Base-by-base conservation (phyloP, 805 yeast genomes). In the Candida patagonica region DNA sequence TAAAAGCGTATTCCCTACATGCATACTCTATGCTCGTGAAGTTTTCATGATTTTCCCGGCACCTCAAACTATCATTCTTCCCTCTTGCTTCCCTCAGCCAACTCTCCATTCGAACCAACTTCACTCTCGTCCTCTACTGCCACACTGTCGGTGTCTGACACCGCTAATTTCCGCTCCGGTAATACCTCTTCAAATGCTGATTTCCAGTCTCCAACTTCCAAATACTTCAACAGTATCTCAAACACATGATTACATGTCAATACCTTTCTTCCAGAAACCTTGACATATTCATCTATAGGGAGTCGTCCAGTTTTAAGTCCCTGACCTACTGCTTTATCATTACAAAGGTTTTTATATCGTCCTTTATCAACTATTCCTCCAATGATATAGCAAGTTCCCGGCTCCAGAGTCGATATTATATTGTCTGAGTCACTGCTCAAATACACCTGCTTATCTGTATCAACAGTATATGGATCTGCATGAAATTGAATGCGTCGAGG, bases 321-420 rank as follows among this genome's bases (percentile, higher is more conserved):
- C 49, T 83, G 61, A 42, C 68, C 63, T 48, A 77, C 70, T 1
- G 97, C 97, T 59, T 88, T 92, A 47, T 81, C 71, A 35, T 74
- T 68, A 58, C 98, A 89, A 25, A 89, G 60, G 46, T 70, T 67
- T 60, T 85, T 84, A 63, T 87, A 80, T 51, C 97, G 73, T 44
- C 94, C 94, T 59, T 89, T 89, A 59, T 89, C 98, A 2, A 89
- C 97, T 42, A 89, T 89, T 0, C 97, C 98, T 7, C 98, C 98
- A 37, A 89, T 77, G 31, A 89, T 75, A 51, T 89, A 89, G 0
- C 94, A 83, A 56, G 70, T 66, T 2, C 80, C 83, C 4, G 76
- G 74, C 45, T 79, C 76, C 40, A 89, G 64, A 20, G 66, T 73
- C 8, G 71, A 74, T 26, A 92, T 52, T 17, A 67, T 74, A 6